These are phyloP conservation scores for Geotrichum histeridarum DNA, from an alignment of 1,139 yeast genomes.

Conservation along the genomic window DNA sequence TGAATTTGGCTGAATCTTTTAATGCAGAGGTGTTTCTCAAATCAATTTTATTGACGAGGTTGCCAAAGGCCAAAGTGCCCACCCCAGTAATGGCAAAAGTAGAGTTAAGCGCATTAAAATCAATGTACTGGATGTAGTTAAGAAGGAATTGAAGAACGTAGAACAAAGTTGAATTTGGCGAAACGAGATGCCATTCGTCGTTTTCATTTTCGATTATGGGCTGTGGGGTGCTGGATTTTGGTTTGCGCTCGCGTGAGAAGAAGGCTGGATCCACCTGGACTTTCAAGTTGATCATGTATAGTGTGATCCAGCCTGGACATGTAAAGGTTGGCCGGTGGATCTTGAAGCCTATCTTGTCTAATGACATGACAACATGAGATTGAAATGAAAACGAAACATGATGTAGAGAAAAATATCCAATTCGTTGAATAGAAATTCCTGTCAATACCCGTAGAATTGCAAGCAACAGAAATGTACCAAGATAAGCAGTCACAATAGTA, in stretches of 20 bases:
- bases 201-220: conserved; percentile 3
- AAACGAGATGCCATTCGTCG: conserved; percentile 26
- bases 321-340: conserved; percentile 42
- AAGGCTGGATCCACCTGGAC: conserved; percentile 30
- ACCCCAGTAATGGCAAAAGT: conserved; percentile 29
- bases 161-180: conserved; percentile 27
- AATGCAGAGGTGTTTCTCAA: conserved; percentile 23
- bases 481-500: conserved; percentile 30
- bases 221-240: not conserved
- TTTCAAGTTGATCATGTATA: conserved; percentile 32
- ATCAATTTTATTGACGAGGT: conserved; percentile 31
- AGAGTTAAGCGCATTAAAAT: conserved; percentile 28
- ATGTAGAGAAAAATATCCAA: conserved; percentile 41
- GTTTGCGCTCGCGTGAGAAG: conserved; percentile 6
- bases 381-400: conserved; percentile 36
- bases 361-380: conserved; percentile 36
- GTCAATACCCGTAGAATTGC: conserved; percentile 41
- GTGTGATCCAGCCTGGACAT: conserved; percentile 38
- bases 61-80: conserved; percentile 31
- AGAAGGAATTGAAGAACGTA: conserved; percentile 29
- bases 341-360: conserved; percentile 36
- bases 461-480: conserved; percentile 36
- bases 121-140: conserved; percentile 30
- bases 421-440: conserved; percentile 41
- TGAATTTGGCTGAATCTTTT: conserved; percentile 27